phyloP scores from a whole-genome alignment of 2,329 filamentous ascomycete genomes.

The Aspergillus persii region DNA sequence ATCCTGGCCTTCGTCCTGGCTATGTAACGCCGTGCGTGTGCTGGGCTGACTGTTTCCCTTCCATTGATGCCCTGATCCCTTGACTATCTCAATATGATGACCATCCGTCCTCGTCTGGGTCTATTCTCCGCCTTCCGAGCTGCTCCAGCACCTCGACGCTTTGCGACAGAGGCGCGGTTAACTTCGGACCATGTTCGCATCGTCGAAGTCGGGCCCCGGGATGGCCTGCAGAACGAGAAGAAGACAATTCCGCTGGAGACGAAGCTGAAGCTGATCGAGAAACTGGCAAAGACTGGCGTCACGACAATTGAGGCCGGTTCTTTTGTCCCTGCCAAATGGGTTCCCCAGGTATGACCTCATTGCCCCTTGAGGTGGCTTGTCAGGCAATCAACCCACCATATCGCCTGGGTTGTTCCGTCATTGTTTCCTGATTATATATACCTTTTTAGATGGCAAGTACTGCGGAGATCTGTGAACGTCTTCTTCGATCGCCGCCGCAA shows the following conservation, averaged over 20 bases:
- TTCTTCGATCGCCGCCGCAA: constrained; percentile 51
- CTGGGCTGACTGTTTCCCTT: not conserved
- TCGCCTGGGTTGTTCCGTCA: not conserved
- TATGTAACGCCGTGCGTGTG: not conserved
- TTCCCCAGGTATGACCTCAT: constrained; percentile 47
- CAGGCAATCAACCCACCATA: not conserved
- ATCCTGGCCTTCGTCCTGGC: not conserved
- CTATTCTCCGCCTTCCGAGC: constrained; percentile 30
- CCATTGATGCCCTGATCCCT: not conserved
- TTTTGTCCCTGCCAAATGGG: constrained; percentile 55
- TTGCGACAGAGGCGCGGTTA: constrained; percentile 42
- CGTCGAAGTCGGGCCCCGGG: constrained; percentile 54
- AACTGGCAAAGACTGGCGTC: constrained; percentile 48
- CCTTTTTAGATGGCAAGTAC: constrained; percentile 61
- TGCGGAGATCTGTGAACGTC: constrained; percentile 56
- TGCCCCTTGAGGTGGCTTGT: not conserved
- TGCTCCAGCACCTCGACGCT: constrained; percentile 25
- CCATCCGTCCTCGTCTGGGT: constrained; percentile 24
- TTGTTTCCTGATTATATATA: not conserved
- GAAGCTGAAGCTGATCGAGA: constrained; percentile 50
- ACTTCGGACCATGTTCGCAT: constrained; percentile 51
- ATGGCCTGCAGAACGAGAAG: constrained; percentile 55
- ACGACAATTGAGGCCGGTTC: constrained; percentile 53
- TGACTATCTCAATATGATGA: constrained; percentile 22
- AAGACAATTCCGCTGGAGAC: constrained; percentile 47